phyloP scores from a whole-genome alignment of 805 yeast species.

The Candida easanensis region DNA sequence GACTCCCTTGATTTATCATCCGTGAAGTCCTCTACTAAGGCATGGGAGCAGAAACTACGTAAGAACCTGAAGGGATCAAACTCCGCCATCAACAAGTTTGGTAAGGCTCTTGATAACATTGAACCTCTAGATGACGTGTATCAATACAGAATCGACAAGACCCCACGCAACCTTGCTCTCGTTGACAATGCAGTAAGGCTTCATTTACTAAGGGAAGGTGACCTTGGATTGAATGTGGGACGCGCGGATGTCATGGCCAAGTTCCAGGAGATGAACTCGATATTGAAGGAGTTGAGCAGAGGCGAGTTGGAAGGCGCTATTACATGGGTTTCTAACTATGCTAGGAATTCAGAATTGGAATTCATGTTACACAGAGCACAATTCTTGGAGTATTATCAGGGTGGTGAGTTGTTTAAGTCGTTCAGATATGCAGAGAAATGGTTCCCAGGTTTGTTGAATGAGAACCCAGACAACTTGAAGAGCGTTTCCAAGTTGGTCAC shows the following conservation, averaged over 20 bases:
- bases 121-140: slow-evolving; percentile 34
- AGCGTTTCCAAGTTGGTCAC: slow-evolving; percentile 45
- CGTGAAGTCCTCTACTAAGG: slow-evolving; percentile 9
- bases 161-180: slow-evolving; percentile 19
- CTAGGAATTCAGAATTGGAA: slow-evolving; percentile 34
- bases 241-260: slow-evolving; percentile 24
- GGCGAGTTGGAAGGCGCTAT: slow-evolving; percentile 44
- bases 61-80: slow-evolving; percentile 28
- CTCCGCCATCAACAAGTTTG: slow-evolving; percentile 27
- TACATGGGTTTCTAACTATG: slow-evolving; percentile 41
- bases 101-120: slow-evolving; percentile 29
- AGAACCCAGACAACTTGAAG: slow-evolving; percentile 33
- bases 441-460: slow-evolving; percentile 38
- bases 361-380: slow-evolving; percentile 43
- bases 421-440: slow-evolving; percentile 42
- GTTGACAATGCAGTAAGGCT: slow-evolving; percentile 42
- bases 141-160: slow-evolving; percentile 29
- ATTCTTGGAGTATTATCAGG: slow-evolving; percentile 33
- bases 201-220: slow-evolving; percentile 48
- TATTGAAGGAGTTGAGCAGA: slow-evolving; percentile 36
- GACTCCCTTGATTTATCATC: not conserved
- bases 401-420: slow-evolving; percentile 30
- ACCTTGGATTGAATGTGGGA: slow-evolving; percentile 32
- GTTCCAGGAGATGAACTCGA: slow-evolving; percentile 28
- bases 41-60: slow-evolving; percentile 31